These are phyloP conservation scores for Yamadazyma songkhlaensis DNA, from an alignment of 1,139 yeast genomes.

Conservation along the genomic window DNA sequence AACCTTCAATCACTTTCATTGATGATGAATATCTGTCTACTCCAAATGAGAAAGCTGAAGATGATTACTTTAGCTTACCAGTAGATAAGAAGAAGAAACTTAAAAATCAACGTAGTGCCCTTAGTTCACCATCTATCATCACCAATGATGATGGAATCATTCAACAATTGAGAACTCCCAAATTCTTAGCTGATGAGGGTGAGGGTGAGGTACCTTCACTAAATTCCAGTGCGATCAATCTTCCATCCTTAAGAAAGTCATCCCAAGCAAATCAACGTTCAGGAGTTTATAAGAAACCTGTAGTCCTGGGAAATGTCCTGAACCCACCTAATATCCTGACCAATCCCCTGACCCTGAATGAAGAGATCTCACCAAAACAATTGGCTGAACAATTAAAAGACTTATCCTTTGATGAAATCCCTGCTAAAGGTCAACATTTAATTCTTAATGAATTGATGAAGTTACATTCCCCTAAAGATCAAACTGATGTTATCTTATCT, in stretches of 20 bases:
- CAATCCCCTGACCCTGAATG: too few species aligned
- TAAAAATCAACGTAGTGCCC: slow-evolving; percentile 7
- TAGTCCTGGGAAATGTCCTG: slow-evolving; percentile 21
- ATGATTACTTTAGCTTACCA: slow-evolving; percentile 16
- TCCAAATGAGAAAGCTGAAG: slow-evolving; percentile 16
- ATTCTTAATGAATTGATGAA: slow-evolving; percentile 84
- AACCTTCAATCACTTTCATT: slow-evolving; percentile 32
- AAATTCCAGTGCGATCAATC: slow-evolving; percentile 12
- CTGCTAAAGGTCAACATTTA: slow-evolving; percentile 88
- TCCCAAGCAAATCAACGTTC: slow-evolving; percentile 5
- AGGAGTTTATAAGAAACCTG: slow-evolving; percentile 5
- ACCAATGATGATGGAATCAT: slow-evolving; percentile 39
- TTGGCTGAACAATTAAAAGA: slow-evolving; percentile 39
- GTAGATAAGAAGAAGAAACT: slow-evolving; percentile 9
- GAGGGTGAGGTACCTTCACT: slow-evolving; percentile 18
- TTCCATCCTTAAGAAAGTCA: slow-evolving; percentile 5
- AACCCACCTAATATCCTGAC: too few species aligned
- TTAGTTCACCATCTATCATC: slow-evolving; percentile 32
- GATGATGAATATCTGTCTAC: slow-evolving; percentile 19
- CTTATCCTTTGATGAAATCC: slow-evolving; percentile 74
- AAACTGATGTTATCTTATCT: slow-evolving; percentile 74
- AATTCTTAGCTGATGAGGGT: slow-evolving; percentile 31
- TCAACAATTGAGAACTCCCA: slow-evolving; percentile 36
- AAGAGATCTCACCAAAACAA: slow-evolving; percentile 19
- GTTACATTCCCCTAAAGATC: slow-evolving; percentile 48